Base-by-base conservation (phyloP, 2,329 filamentous ascomycete genomes). In the Ceratocystis smalleyi region DNA sequence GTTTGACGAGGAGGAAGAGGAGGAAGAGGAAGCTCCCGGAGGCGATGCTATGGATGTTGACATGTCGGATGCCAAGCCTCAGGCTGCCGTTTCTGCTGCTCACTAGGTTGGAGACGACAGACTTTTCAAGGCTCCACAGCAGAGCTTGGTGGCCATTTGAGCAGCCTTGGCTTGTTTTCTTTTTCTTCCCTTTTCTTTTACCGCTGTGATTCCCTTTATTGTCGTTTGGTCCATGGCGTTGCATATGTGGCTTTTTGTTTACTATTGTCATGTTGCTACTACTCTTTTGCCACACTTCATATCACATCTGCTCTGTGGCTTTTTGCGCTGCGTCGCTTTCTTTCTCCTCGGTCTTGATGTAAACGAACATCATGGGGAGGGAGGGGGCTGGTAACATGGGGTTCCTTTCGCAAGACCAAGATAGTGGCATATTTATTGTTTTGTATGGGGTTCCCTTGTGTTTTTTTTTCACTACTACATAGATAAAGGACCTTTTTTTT, bases 1-100 rank as follows among this genome's bases (percentile, higher is more conserved):
- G 67, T 83, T 89, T 27, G 83, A 87, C 66, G 85, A 87, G 15
- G 80, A 85, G 43, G 75, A 76, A 61, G 74, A 74, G 64, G 74
- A 66, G 35, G 72, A 73, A 65, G 71, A 62, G 6, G 73, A 72
- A 59, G 72, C 64, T 45, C 71, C 61, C n/a, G 75, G 71, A 12
- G 74, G 75, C 60, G 78, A 76, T 66, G 76, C 76, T 59, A 81
- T 81, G 78, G 79, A 81, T 60, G 76, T 81, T 57, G 79, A 81
- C 67, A 70, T 69, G 61, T 66, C 69, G 54, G 75, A 76, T 43
- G 76, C 76, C 70, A 69, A 72, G 22, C 68, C 71, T 43, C 67
- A 65, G 40, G 67, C 71, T 32, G 65, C 71, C n/a, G 66, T 71
- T 55, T 68, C 32, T 40, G 51, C 59, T 57, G 43, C 61, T 64